These are phyloP conservation scores for Endogone sp. DNA, from an alignment of 192 early-diverging fungal genomes.

Conservation along the genomic window DNA sequence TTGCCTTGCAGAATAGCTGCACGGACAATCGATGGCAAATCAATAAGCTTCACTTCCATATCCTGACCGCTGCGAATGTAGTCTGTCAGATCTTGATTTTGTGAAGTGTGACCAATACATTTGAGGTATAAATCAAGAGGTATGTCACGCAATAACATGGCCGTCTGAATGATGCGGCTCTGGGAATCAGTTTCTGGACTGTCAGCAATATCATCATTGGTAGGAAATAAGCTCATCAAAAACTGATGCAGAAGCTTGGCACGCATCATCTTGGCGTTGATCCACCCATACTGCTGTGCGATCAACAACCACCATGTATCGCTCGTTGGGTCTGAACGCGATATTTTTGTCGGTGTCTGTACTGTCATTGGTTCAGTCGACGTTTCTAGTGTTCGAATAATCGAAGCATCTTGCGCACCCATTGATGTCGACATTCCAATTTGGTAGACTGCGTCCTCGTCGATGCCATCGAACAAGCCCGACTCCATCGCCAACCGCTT, in stretches of 20 bases:
- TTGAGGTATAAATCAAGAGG: background rate
- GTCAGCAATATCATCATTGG: background rate
- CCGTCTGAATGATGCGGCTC: background rate
- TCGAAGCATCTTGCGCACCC: no score
- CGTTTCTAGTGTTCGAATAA: no score
- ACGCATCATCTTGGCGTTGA: slow-evolving; percentile 12
- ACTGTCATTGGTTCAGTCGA: no score
- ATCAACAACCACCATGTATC: slow-evolving; percentile 4
- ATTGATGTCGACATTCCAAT: no score
- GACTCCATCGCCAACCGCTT: slow-evolving; percentile 25
- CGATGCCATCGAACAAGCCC: background rate
- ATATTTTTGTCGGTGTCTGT: no score
- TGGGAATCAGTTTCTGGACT: background rate
- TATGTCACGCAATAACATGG: background rate
- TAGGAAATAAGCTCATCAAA: background rate
- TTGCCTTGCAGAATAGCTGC: slow-evolving; percentile 11
- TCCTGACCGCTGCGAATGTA: slow-evolving; percentile 15
- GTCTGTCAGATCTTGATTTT: slow-evolving; percentile 11
- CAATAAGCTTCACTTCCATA: slow-evolving; percentile 4
- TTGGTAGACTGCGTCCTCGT: no score
- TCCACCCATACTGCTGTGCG: slow-evolving; percentile 9
- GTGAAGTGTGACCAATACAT: slow-evolving; percentile 5
- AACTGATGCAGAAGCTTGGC: slow-evolving; percentile 16
- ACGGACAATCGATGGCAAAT: slow-evolving; percentile 4
- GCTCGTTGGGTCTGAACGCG: no score